Evolutionary conservation across 1,139 yeast genomes (phyloP).

Genomic region (Protomyces inundatus): DNA sequence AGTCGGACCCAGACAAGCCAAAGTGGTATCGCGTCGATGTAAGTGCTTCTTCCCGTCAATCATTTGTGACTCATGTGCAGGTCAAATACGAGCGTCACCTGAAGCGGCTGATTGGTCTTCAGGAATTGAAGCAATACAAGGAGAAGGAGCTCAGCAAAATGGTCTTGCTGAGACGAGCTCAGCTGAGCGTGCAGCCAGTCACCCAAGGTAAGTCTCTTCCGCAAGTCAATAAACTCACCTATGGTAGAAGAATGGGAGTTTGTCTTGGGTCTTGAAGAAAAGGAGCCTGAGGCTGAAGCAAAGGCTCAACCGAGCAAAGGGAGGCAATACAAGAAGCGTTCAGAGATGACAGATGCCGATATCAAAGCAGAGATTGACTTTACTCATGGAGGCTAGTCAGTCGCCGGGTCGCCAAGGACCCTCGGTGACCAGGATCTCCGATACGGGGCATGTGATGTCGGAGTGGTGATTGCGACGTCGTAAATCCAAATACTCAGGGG

Average conservation of each 20-base stretch:
- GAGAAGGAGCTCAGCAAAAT: conserved; percentile 40
- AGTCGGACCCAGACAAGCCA: conserved; percentile 43
- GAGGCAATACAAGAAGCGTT: neutral
- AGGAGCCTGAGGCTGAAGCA: neutral
- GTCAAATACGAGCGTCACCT: conserved; percentile 42
- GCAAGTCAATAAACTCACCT: no score
- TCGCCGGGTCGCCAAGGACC: neutral
- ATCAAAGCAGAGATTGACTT: conserved; percentile 7
- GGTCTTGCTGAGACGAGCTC: conserved; percentile 46
- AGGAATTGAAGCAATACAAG: conserved; percentile 38
- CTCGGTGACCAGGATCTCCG: neutral
- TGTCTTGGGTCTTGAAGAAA: conserved; percentile 38
- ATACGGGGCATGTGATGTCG: no score
- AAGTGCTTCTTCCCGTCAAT: neutral
- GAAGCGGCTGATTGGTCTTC: conserved; percentile 42
- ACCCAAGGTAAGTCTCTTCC: conserved; percentile 29
- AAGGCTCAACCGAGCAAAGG: neutral
- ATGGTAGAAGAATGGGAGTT: conserved; percentile 41
- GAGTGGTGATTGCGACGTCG: no score
- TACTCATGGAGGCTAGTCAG: conserved; percentile 9
- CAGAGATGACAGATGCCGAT: neutral
- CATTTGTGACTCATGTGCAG: neutral
- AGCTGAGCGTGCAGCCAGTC: conserved; percentile 51
- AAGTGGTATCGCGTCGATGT: conserved; percentile 55
- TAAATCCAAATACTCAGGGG: neutral